These are phyloP conservation scores for Apiotrichum sp. DNA, from an alignment of 1,284 basidiomycete species.

Conservation along the genomic window DNA sequence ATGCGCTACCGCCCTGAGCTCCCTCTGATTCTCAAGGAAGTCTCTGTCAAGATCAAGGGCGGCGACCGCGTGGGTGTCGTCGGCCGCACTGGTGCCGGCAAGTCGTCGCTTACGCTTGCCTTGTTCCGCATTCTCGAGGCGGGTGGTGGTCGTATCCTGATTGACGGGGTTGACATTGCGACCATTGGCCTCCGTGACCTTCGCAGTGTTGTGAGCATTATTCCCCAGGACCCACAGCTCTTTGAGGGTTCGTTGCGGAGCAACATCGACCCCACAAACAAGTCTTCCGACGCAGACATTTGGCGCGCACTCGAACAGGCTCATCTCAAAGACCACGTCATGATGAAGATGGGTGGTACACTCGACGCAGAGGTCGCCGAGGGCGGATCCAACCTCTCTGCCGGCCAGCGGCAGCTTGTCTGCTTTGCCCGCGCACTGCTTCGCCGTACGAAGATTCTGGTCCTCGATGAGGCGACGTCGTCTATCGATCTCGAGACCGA, in stretches of 20 bases:
- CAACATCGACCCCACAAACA: slow-evolving; percentile 44
- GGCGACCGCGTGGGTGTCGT: slow-evolving; percentile 77
- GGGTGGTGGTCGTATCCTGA: slow-evolving; percentile 65
- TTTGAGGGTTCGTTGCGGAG: slow-evolving; percentile 71
- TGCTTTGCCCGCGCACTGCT: slow-evolving; percentile 76
- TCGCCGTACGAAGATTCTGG: slow-evolving; percentile 74
- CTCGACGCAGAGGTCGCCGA: slow-evolving; percentile 73
- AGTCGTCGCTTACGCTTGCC: slow-evolving; percentile 64
- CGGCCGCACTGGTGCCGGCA: slow-evolving; percentile 85
- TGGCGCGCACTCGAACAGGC: slow-evolving; percentile 75
- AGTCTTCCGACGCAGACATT: slow-evolving; percentile 67
- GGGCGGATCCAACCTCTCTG: slow-evolving; percentile 69
- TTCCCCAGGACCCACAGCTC: slow-evolving; percentile 75
- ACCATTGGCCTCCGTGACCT: slow-evolving; percentile 74
- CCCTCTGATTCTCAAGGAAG: slow-evolving; percentile 67
- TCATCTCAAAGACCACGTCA: slow-evolving; percentile 55
- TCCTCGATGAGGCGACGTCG: slow-evolving; percentile 66
- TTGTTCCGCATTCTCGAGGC: slow-evolving; percentile 68
- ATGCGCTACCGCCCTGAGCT: slow-evolving; percentile 77
- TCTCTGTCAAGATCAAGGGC: slow-evolving; percentile 59
- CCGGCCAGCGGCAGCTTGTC: slow-evolving; percentile 77
- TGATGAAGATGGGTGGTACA: slow-evolving; percentile 60
- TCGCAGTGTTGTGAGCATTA: slow-evolving; percentile 66
- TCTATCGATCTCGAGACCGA: slow-evolving; percentile 84
- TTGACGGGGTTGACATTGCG: slow-evolving; percentile 78